Conservation (phyloP, 2,329 filamentous ascomycete species). For the Ophidiomyces ophidiicola region DNA sequence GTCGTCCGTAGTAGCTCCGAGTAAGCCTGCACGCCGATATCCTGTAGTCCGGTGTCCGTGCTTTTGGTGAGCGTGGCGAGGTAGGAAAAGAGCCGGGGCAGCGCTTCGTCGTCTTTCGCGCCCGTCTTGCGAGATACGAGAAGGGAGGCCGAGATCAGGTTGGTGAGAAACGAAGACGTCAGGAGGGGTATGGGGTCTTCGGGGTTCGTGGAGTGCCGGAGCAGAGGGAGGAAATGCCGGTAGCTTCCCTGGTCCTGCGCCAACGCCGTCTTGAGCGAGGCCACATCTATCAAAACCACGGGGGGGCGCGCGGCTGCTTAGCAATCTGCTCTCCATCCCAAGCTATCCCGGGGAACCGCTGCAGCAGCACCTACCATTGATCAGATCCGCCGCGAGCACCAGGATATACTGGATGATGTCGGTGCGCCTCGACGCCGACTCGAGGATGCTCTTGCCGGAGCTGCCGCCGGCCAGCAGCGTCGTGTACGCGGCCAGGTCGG, state of each 20-base stretch:
- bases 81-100: constrained; percentile 75
- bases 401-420: constrained; percentile 94
- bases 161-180: constrained; percentile 74
- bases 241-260: constrained; percentile 57
- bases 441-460: constrained; percentile 60
- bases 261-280: constrained; percentile 63
- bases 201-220: constrained; percentile 70
- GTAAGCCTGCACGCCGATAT: constrained; percentile 88
- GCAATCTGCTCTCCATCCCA: not conserved
- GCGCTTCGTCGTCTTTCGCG: constrained; percentile 56
- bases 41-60: constrained; percentile 78
- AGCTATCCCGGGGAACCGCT: constrained; percentile 1
- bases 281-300: constrained; percentile 51
- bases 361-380: constrained; percentile 53
- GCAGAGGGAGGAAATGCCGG: constrained; percentile 69
- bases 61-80: constrained; percentile 72
- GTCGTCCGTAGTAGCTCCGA: constrained; percentile 68
- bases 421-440: constrained; percentile 69
- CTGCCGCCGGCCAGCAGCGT: constrained; percentile 62
- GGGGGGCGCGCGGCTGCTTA: not conserved
- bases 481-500: constrained; percentile 67
- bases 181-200: constrained; percentile 83
- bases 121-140: constrained; percentile 48
- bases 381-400: constrained; percentile 73
- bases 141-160: constrained; percentile 56